Percentiles rank a stretch among this genome's conserved stretches.
These are phyloP conservation scores for Podospora didyma DNA, from an alignment of 495 filamentous ascomycete species.

Conservation along the genomic window DNA sequence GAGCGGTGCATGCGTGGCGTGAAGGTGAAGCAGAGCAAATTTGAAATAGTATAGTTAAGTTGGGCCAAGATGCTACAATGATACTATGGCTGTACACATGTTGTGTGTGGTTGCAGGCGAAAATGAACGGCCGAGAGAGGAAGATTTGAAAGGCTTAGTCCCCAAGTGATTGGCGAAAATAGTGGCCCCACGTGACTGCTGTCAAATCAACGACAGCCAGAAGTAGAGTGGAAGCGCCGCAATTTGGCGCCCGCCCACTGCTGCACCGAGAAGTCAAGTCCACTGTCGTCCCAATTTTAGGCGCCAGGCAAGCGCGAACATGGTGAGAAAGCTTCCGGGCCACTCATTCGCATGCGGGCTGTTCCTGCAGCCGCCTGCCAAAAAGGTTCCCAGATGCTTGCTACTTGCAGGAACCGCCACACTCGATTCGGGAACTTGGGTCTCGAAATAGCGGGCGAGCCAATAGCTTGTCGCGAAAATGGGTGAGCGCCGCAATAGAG, in stretches of 20 bases:
- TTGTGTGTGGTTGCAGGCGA: too few species aligned
- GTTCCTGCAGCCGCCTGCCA: conserved; percentile 15
- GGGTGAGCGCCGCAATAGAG: too few species aligned
- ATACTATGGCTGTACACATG: too few species aligned
- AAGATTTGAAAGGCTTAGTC: background rate
- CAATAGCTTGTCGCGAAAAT: too few species aligned
- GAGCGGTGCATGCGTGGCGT: too few species aligned
- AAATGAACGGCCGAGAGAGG: too few species aligned
- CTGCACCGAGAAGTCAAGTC: background rate
- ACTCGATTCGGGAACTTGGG: background rate
- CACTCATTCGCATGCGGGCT: conserved; percentile 14
- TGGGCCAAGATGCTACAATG: too few species aligned
- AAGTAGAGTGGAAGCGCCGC: background rate
- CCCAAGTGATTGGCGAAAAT: background rate
- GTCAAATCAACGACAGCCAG: background rate
- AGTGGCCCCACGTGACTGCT: background rate
- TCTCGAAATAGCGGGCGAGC: too few species aligned
- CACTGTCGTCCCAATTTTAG: conserved; percentile 12
- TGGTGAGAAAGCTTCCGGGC: background rate
- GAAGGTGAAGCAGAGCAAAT: too few species aligned
- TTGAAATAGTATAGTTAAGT: too few species aligned
- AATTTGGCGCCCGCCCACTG: background rate
- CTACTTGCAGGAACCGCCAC: conserved; percentile 11
- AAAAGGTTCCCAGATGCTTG: conserved; percentile 2
- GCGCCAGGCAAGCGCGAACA: conserved; percentile 29